phyloP scores from a whole-genome alignment of 495 filamentous ascomycete genomes.

The Penicillium desertorum region DNA sequence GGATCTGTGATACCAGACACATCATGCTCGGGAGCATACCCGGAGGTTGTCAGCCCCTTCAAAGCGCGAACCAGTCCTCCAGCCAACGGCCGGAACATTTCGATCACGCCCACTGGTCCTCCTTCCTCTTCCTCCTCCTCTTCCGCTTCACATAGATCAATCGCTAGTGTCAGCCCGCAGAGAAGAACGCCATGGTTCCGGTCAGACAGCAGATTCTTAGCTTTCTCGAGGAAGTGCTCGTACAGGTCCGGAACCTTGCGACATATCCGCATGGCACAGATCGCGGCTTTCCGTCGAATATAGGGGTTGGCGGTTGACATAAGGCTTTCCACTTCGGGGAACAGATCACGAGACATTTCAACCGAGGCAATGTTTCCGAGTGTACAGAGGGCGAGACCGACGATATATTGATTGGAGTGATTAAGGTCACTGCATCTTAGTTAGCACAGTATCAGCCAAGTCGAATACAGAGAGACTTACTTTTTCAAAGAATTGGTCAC shows the following conservation, averaged over 20 bases:
- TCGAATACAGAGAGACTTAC: slow-evolving; percentile 46
- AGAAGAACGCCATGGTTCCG: slow-evolving; percentile 92
- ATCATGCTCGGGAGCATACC: slow-evolving; percentile 97
- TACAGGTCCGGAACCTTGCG: slow-evolving; percentile 96
- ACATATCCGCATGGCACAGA: slow-evolving; percentile 99
- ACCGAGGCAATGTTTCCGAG: slow-evolving; percentile 95
- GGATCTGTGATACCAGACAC: slow-evolving; percentile 97
- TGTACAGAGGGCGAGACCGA: slow-evolving; percentile 91
- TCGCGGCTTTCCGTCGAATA: slow-evolving; percentile 91
- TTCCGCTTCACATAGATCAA: slow-evolving; percentile 90
- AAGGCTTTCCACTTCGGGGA: slow-evolving; percentile 88
- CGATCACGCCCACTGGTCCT: slow-evolving; percentile 78
- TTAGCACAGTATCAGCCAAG: slow-evolving; percentile 16
- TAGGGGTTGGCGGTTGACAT: slow-evolving; percentile 93
- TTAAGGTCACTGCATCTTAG: slow-evolving; percentile 71
- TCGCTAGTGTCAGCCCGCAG: slow-evolving; percentile 87
- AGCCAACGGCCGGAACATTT: slow-evolving; percentile 82
- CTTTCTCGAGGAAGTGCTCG: slow-evolving; percentile 95
- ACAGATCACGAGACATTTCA: slow-evolving; percentile 98
- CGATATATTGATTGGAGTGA: slow-evolving; percentile 97
- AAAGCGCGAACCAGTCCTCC: slow-evolving; percentile 80
- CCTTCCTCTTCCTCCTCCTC: slow-evolving; percentile 87
- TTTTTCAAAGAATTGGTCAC: slow-evolving; percentile 98
- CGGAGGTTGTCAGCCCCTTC: slow-evolving; percentile 88
- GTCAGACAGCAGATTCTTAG: slow-evolving; percentile 83